Percentiles rank a stretch among this genome's conserved stretches.
Evolutionary conservation across 2,329 filamentous ascomycete genomes (phyloP).

Genomic region (Trichoderma aggressivum): DNA sequence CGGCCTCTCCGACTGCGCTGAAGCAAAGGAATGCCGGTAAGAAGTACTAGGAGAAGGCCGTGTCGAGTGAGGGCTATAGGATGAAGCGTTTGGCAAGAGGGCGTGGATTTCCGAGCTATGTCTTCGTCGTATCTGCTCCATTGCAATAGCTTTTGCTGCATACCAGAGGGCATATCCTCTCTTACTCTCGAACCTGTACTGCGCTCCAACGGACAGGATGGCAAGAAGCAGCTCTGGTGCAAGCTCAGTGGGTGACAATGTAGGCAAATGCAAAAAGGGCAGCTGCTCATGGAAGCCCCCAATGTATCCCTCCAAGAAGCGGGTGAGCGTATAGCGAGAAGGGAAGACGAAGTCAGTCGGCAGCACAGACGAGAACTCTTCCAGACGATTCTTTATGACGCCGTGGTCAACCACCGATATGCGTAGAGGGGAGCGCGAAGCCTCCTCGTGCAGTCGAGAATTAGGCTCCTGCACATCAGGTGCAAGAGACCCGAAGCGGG

Average conservation of each 20-base stretch:
- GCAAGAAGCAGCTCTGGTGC: conserved; percentile 66
- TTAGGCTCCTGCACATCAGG: conserved; percentile 40
- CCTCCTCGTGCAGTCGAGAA: conserved; percentile 31
- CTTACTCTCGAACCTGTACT: conserved; percentile 61
- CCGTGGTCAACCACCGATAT: conserved; percentile 55
- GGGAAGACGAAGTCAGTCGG: conserved; percentile 64
- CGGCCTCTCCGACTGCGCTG: conserved; percentile 54
- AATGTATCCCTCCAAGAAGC: conserved; percentile 69
- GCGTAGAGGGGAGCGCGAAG: conserved; percentile 38
- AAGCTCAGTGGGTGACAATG: conserved; percentile 60
- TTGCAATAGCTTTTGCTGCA: conserved; percentile 54
- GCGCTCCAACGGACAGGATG: conserved; percentile 64
- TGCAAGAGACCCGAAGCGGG: conserved; percentile 52
- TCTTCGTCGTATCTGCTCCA: conserved; percentile 56
- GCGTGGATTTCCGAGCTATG: conserved; percentile 57
- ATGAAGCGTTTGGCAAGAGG: conserved; percentile 53
- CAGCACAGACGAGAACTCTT: conserved; percentile 59
- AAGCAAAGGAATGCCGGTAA: conserved; percentile 57
- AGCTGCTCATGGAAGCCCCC: conserved; percentile 60
- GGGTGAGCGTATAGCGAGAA: conserved; percentile 63
- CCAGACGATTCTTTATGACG: conserved; percentile 55
- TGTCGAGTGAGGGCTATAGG: conserved; percentile 59
- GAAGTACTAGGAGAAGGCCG: conserved; percentile 56
- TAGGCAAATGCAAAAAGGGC: conserved; percentile 64
- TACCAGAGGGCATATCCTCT: conserved; percentile 60